phyloP scores from a whole-genome alignment of 257 asterid species.

The Handroanthus guayacan region DNA sequence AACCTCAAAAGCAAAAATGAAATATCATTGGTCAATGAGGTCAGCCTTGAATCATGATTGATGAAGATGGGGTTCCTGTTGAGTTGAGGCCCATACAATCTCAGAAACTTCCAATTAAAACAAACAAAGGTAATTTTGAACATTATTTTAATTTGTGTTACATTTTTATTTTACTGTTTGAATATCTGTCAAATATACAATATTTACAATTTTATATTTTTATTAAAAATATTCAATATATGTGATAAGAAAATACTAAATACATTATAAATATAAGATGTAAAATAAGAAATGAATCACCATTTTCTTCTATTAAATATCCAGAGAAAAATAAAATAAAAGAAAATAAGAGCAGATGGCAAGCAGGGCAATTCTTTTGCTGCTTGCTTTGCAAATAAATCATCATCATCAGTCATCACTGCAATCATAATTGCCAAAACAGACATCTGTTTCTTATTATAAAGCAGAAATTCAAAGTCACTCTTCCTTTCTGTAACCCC shows the following conservation, averaged over 20 bases:
- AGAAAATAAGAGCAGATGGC: constrained; percentile 28
- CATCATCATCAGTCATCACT: constrained; percentile 40
- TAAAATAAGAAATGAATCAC: not conserved
- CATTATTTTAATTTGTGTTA: too few species aligned
- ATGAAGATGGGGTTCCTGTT: constrained; percentile 22
- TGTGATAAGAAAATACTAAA: too few species aligned
- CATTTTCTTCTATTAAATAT: too few species aligned
- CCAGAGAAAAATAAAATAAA: not conserved
- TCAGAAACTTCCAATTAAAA: constrained; percentile 7
- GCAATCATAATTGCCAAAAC: constrained; percentile 32
- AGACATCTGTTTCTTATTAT: constrained; percentile 21
- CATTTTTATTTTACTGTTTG: too few species aligned
- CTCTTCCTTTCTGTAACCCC: constrained; percentile 41
- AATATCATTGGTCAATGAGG: constrained; percentile 28
- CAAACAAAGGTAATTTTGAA: not conserved
- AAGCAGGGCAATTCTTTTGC: constrained; percentile 30
- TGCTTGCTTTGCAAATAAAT: constrained; percentile 42
- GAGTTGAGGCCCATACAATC: constrained; percentile 35
- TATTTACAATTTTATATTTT: too few species aligned
- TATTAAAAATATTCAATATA: too few species aligned
- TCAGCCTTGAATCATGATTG: constrained; percentile 8
- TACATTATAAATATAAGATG: not conserved
- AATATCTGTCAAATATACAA: too few species aligned
- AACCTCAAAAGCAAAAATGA: constrained; percentile 8
- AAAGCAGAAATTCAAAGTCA: constrained; percentile 49